These are phyloP conservation scores for Lolium multiflorum DNA, from an alignment of 176 grass and related monocot genomes.

Conservation along the genomic window DNA sequence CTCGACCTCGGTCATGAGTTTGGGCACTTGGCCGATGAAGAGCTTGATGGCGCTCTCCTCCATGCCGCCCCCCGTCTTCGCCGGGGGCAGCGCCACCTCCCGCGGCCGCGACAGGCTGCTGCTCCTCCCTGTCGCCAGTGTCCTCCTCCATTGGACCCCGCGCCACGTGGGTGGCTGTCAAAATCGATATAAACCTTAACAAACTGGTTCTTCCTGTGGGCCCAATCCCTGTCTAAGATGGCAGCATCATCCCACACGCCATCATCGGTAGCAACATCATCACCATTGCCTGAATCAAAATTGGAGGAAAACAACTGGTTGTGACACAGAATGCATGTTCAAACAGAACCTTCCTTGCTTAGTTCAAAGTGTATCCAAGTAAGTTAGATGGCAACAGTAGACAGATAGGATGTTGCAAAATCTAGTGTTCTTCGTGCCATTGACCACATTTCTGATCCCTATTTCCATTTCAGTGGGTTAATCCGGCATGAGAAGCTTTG, in stretches of 20 bases:
- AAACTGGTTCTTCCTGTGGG: constrained; percentile 60
- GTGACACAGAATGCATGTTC: background rate
- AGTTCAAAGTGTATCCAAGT: background rate
- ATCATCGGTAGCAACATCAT: background rate
- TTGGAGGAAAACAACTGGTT: constrained; percentile 20
- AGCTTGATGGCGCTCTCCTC: too few species aligned
- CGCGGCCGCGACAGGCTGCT: too few species aligned
- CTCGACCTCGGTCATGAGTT: background rate
- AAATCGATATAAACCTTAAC: constrained; percentile 59
- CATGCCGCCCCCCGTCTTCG: too few species aligned
- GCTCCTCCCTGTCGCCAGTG: too few species aligned
- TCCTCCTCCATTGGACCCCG: too few species aligned
- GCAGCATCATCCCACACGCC: constrained; percentile 48
- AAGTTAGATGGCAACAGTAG: background rate
- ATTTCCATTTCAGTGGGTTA: too few species aligned
- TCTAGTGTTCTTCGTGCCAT: background rate
- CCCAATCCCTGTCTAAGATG: constrained; percentile 62
- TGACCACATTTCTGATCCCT: too few species aligned
- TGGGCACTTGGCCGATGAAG: too few species aligned
- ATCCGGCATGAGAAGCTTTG: too few species aligned
- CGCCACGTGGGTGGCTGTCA: too few species aligned
- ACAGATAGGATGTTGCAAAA: background rate
- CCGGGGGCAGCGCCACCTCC: too few species aligned
- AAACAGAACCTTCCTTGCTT: background rate
- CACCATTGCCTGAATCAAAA: constrained; percentile 22